phyloP scores from a whole-genome alignment of 73 alveolate species.

The Stentor coeruleus region DNA sequence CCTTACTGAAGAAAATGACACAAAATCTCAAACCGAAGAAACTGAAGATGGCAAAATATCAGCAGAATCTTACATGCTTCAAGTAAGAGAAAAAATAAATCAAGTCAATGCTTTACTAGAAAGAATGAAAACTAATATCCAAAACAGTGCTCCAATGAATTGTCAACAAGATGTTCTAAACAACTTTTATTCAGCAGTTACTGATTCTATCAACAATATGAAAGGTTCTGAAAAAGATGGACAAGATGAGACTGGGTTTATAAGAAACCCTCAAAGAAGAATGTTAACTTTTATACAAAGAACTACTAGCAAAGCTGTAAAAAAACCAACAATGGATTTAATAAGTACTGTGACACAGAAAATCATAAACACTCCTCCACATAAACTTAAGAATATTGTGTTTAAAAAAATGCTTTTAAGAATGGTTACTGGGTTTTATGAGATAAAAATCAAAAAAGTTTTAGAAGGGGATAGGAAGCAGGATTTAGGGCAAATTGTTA shows the following conservation, averaged over 20 bases:
- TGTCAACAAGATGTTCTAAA: background rate
- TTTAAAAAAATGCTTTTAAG: background rate
- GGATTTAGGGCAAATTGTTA: background rate
- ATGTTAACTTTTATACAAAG: background rate
- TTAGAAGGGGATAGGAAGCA: constrained; percentile 4
- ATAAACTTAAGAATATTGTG: background rate
- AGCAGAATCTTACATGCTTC: background rate
- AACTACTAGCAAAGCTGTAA: background rate
- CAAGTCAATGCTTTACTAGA: constrained; percentile 10
- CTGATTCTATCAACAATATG: background rate
- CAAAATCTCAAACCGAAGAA: background rate
- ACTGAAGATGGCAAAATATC: background rate
- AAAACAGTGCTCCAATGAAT: background rate
- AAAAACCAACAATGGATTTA: background rate
- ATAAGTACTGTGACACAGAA: background rate
- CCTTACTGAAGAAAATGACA: background rate
- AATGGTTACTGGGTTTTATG: background rate
- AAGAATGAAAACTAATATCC: background rate
- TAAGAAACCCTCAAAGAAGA: background rate
- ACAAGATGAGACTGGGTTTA: background rate
- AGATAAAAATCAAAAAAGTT: background rate
- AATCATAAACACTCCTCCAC: constrained; percentile 4
- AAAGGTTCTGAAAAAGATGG: background rate
- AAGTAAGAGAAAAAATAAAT: background rate
- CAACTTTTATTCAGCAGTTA: background rate